Conservation (phyloP, 2,329 filamentous ascomycete species). For the Cadophora sp. region DNA sequence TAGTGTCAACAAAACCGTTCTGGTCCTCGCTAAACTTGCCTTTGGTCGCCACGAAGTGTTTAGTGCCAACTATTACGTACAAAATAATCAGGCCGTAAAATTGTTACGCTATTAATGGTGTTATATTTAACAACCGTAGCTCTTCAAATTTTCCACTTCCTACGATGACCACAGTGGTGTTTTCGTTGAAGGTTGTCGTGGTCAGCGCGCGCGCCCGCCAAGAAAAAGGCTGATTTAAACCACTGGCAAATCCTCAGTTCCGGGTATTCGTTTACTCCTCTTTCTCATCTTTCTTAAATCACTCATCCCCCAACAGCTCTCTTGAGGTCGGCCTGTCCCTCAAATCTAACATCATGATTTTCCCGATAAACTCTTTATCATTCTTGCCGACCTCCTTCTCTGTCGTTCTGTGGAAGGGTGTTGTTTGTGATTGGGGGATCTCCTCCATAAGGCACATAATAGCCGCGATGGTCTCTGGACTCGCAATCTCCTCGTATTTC, state of each 20-base stretch:
- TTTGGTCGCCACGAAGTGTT: no score
- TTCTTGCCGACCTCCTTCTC: conserved; percentile 14
- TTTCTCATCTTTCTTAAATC: conserved; percentile 31
- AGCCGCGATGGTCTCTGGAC: conserved; percentile 17
- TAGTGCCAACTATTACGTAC: no score
- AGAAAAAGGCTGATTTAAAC: neutral
- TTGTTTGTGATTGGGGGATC: conserved; percentile 36
- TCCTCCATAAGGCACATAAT: conserved; percentile 25
- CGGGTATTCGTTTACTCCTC: conserved; percentile 12
- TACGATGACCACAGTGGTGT: no score
- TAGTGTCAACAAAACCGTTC: no score
- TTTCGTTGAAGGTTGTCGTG: no score
- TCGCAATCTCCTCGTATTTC: conserved; percentile 28
- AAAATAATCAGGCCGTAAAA: no score
- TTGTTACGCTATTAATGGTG: no score
- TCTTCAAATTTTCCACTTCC: no score
- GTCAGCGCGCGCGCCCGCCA: no score
- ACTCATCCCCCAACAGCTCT: conserved; percentile 32
- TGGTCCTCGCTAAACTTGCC: no score
- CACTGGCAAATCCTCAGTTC: neutral
- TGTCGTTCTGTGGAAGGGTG: conserved; percentile 38
- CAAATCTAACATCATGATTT: conserved; percentile 35
- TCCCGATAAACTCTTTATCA: conserved; percentile 21
- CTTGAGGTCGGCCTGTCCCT: conserved; percentile 32
- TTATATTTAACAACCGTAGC: no score